Base-by-base conservation (phyloP, 805 yeast species). In the Suhomyces tanzawaensis region DNA sequence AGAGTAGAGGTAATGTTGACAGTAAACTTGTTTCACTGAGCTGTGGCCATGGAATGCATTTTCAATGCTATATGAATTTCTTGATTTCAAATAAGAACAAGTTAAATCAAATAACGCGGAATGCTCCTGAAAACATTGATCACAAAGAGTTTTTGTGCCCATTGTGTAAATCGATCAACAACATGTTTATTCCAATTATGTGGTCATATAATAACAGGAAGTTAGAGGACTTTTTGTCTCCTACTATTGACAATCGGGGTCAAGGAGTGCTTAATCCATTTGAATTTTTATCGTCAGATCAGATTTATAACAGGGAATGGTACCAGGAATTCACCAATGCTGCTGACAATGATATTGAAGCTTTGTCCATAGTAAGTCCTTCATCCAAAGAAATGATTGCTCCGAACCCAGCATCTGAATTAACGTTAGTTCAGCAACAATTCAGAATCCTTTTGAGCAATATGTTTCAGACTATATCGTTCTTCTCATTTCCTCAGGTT, bases 11-110 rank as follows among this genome's bases (percentile, higher is more conserved):
- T 15, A 55, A 53, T 29, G 61, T 63, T 28, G 69, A 75, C 28
- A 64, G 64, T 32, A 69, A 71, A 40, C 57, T 74, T 6, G 72
- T 84, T 1, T 69, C 82, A 3, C 75, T 79, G 43, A 82, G 95
- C 36, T 91, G 99, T 66, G 95, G 96, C 1, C 99, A 91, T 61
- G 95, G 95, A 2, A 83, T 91, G 81, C 99, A 91, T 58, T 79
- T 76, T 44, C 70, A 76, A 13, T 91, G 99, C 55, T 83, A 82
- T 51, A 60, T 77, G 37, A 79, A 79, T 41, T 85, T 79, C 52
- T 58, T 83, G 52, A 66, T 69, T 22, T 74, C 81, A n/a, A 69
- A 74, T 29, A 66, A 76, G 36, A 60, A 71, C 5, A 72, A 82
- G 12, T 79, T 76, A 48, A 77, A 73, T 13, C 95, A 88, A 53